Base-by-base conservation (phyloP, 805 yeast genomes). In the Clavispora carvajalis region DNA sequence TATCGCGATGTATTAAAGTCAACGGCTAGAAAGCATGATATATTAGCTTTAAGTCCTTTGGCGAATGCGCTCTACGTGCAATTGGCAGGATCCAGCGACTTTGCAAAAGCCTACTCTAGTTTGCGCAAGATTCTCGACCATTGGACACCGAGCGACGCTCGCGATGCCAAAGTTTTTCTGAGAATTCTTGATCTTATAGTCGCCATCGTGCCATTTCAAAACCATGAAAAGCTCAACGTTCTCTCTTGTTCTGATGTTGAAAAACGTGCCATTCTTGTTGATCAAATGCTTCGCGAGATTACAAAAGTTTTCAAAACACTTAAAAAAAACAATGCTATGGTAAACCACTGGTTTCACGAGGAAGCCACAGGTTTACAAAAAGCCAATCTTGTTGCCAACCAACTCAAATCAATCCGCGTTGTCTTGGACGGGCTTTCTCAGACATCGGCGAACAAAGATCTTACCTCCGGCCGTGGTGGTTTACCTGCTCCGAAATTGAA, bases 61-160 rank as follows among this genome's bases (percentile, higher is more conserved):
- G 77, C 85, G 0, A 74, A 74, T 46, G 71, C 80, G 0, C 59
- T 82, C n/a, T 74, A 69, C 47, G 54, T 76, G 34, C 85, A 80
- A 53, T 62, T 82, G 38, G 69, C 69, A 3, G 72, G 71, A 2
- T 67, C 73, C 29, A 67, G 63, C 26, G 76, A 70, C 38, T 75
- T 74, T 43, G 60, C 64, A 15, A 63, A 62, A 29, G 74, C 79
- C 0, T 73, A 74, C 55, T 43, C 52, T 3, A 63, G 68, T 33
- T 54, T 72, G 36, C 70, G 65, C 38, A 62, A 62, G 21, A 45
- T 71, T 3, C 25, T 36, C 15, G 10, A 22, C 8, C 25, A 34
- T 5, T 17, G 34, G n/a, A 34, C 37, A 8, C 21, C 23, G 13
- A 34, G 40, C 8, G 39, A 37, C 10, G 16, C 33, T 9, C 29